Evolutionary conservation across 768 basidiomycete species (phyloP).

Genomic region (Lentinula aciculospora): DNA sequence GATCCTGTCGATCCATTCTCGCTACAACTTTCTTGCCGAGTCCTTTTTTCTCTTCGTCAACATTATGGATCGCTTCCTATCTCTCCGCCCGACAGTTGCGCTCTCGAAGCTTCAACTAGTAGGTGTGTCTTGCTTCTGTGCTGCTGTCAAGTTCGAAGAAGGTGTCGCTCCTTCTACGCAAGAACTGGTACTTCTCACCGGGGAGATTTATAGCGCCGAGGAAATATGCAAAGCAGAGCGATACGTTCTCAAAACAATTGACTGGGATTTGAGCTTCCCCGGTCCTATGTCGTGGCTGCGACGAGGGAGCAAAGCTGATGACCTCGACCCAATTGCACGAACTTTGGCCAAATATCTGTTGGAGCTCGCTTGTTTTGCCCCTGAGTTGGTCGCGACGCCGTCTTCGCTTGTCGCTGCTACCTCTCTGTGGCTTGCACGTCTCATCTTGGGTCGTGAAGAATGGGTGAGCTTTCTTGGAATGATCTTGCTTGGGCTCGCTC

Average conservation of each 20-base stretch:
- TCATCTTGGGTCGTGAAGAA: slow-evolving; percentile 74
- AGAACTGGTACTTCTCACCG: slow-evolving; percentile 86
- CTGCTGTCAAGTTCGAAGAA: slow-evolving; percentile 96
- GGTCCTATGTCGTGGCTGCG: slow-evolving; percentile 93
- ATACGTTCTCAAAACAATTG: slow-evolving; percentile 88
- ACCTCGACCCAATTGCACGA: slow-evolving; percentile 87
- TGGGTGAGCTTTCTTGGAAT: slow-evolving; percentile 65
- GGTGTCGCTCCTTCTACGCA: slow-evolving; percentile 84
- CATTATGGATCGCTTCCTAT: slow-evolving; percentile 83
- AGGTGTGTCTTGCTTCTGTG: slow-evolving; percentile 89
- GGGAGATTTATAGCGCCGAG: slow-evolving; percentile 83
- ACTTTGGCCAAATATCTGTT: slow-evolving; percentile 93
- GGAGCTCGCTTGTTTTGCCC: slow-evolving; percentile 88
- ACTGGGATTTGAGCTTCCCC: slow-evolving; percentile 90
- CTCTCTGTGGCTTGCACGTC: slow-evolving; percentile 82
- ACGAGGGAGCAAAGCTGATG: slow-evolving; percentile 92
- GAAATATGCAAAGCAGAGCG: slow-evolving; percentile 67
- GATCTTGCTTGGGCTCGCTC: not conserved
- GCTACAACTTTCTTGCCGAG: slow-evolving; percentile 89
- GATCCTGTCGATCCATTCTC: slow-evolving; percentile 92
- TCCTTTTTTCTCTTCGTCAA: slow-evolving; percentile 94
- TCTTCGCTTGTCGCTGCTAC: slow-evolving; percentile 89
- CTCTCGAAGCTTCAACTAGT: slow-evolving; percentile 94
- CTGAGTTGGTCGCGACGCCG: slow-evolving; percentile 73
- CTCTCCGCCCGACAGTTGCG: slow-evolving; percentile 70